Evolutionary conservation across 768 basidiomycete genomes (phyloP), one percentile per base, ranked within the genome.

Genomic region (Mycena pura): DNA sequence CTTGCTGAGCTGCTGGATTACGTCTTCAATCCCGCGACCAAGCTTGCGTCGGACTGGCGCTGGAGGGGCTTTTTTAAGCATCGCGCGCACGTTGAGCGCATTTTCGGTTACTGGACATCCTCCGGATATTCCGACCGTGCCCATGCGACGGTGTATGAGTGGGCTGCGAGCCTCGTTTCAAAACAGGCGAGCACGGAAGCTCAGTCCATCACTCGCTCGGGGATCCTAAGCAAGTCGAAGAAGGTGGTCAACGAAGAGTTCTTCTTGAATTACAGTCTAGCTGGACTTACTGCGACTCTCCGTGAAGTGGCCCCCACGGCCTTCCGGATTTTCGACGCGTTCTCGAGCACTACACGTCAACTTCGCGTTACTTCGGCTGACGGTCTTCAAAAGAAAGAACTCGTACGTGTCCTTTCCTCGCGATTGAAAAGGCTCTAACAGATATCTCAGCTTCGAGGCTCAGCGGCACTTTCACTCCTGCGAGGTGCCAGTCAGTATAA

Each of bases 31-130:
- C 55, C 55, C 4, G 28, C 7, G 11, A 57, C 46, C 5, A 29
- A 24, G 10, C n/a, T 57, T n/a, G 22, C 47, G 17, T 25, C 25
- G 4, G 55, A 57, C 13, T 47, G 45, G 45, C 45, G 38, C 1
- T 57, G 55, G 55, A 10, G 46, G 15, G 55, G 55, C 3, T 57
- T 57, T 15, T 62, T 68, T 32, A 38, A 27, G 39, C 57, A 66
- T 51, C 47, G 25, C 6, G 15, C 25, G 0, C 13, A 43, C 2
- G 63, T 65, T 1, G 28, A 47, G 7, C 45, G 40, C 3, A 54
- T 65, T 13, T 49, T 65, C 15, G 31, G 51, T 9, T 56, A 64
- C 36, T 64, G 63, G 63, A 61, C 53, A 10, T 41, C 60, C 3
- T 43, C 63, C 9, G 17, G 25, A 34, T 64, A 53, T 39, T 13